Conservation (phyloP, 139 green algal species). For the Coelastrella sp. region DNA sequence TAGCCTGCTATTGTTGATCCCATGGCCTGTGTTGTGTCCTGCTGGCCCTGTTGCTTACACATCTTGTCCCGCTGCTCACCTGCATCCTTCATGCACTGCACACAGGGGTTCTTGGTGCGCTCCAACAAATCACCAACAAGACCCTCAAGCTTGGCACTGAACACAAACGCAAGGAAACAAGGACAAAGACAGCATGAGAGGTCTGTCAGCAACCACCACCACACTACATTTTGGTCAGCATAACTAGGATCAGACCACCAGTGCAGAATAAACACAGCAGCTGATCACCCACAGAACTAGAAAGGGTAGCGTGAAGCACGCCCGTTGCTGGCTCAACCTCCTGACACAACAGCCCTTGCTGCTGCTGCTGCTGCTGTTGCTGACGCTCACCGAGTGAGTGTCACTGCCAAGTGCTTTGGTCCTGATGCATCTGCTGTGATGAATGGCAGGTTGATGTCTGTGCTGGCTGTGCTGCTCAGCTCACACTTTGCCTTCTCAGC, state of each 20-base stretch:
- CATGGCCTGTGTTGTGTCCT: no score
- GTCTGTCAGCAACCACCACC: no score
- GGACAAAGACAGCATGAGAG: no score
- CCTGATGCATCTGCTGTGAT: conserved; percentile 96
- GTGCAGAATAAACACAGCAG: neutral
- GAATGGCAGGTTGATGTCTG: conserved; percentile 99
- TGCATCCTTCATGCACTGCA: conserved; percentile 87
- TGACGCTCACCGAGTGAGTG: conserved; percentile 66
- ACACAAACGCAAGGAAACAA: no score
- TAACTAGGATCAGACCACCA: neutral
- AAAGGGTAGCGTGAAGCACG: no score
- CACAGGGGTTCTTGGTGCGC: conserved; percentile 94
- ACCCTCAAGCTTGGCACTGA: conserved; percentile 90
- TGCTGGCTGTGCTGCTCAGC: conserved; percentile 88
- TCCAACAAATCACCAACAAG: conserved; percentile 91
- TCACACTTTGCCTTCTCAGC: conserved; percentile 94
- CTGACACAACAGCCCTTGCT: neutral
- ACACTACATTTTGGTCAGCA: neutral
- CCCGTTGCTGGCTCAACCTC: no score
- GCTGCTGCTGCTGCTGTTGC: neutral
- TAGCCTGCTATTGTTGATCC: no score
- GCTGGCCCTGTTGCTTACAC: no score
- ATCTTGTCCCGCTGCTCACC: conserved; percentile 31
- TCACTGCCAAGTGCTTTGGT: conserved; percentile 69
- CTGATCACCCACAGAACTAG: no score